These are phyloP conservation scores for Monilinia aucupariae DNA, from an alignment of 2,329 filamentous ascomycete genomes.

Conservation along the genomic window DNA sequence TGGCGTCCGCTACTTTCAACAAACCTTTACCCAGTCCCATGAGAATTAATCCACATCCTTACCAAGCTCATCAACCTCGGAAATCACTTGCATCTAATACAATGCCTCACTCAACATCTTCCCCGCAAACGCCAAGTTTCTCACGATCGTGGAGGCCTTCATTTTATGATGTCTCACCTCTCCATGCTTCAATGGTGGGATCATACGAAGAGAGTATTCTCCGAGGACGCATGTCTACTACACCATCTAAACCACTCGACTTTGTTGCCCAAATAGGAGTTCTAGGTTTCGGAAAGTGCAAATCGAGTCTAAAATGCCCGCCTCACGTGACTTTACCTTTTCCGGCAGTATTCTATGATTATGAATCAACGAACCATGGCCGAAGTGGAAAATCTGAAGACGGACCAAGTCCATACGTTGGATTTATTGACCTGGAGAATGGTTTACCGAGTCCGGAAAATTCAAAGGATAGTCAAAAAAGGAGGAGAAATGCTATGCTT, in stretches of 20 bases:
- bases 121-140: slow-evolving; percentile 47
- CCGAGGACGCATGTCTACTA: slow-evolving; percentile 92
- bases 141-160: slow-evolving; percentile 62
- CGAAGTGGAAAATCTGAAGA: slow-evolving; percentile 61
- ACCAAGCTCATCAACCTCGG: slow-evolving; percentile 73
- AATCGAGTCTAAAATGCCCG: slow-evolving; percentile 76
- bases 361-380: slow-evolving; percentile 61
- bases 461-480: slow-evolving; percentile 39
- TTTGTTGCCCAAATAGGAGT: slow-evolving; percentile 96
- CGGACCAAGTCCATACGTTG: slow-evolving; percentile 92
- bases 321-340: slow-evolving; percentile 87
- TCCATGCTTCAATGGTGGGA: slow-evolving; percentile 91
- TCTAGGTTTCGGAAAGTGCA: slow-evolving; percentile 82
- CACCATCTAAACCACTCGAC: slow-evolving; percentile 83
- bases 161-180: slow-evolving; percentile 66
- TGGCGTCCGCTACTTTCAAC: slow-evolving; percentile 39
- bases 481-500: slow-evolving; percentile 29
- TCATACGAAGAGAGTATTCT: slow-evolving; percentile 97
- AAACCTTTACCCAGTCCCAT: slow-evolving; percentile 44
- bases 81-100: slow-evolving; percentile 63
- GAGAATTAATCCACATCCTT: slow-evolving; percentile 61
- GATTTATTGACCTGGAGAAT: slow-evolving; percentile 85
- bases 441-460: slow-evolving; percentile 53
- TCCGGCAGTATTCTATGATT: slow-evolving; percentile 94
- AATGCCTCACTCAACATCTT: slow-evolving; percentile 38